Base-by-base conservation (phyloP, 2,329 filamentous ascomycete genomes). In the Geosmithia putterillii region DNA sequence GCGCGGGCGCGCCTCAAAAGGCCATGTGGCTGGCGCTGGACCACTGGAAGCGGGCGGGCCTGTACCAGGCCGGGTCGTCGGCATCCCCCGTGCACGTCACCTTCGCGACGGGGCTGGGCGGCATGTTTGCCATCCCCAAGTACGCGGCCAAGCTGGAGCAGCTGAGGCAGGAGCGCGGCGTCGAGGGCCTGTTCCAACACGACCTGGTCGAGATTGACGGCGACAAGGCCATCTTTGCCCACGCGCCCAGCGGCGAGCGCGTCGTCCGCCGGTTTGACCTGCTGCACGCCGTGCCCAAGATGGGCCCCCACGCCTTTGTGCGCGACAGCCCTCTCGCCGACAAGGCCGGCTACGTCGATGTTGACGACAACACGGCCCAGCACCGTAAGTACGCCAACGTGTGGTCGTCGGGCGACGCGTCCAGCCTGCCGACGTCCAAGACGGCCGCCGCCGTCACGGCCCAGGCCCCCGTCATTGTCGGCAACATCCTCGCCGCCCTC, bases 1-100 rank as follows among this genome's bases (percentile, higher is more conserved):
- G 75, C 48, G 75, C 75, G 2, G 75, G 75, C 38, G 75, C 74
- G 2, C 75, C 75, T 10, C 75, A 79, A 48, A 79, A 79, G 59
- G 61, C 70, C 52, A 71, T 79, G 72, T 79, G 75, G 75, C 65
- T 79, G 15, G 75, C 75, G 1, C 58, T 77, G 37, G 73, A 79
- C 52, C 57, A 74, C 56, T 79, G 75, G 75, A 74, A 71, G 57
- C 59, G 60, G 23, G 61, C 62, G 0, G 74, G 73, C 2, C 54
- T 74, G 3, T 78, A 77, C 56, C 54, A 68, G 43, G 51, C 65
- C 1, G 46, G 48, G 42, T 51, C 61, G 1, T 51, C 61, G 1
- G 40, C 41, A 6, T 74, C 71, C 0, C 52, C 64, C 2, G 67
- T 78, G 51, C 61, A 69, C 19, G 71, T 78, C 46, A 65, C 56